Conservation (phyloP, 148 eudicot species). For the Spergularia bocconei region DNA sequence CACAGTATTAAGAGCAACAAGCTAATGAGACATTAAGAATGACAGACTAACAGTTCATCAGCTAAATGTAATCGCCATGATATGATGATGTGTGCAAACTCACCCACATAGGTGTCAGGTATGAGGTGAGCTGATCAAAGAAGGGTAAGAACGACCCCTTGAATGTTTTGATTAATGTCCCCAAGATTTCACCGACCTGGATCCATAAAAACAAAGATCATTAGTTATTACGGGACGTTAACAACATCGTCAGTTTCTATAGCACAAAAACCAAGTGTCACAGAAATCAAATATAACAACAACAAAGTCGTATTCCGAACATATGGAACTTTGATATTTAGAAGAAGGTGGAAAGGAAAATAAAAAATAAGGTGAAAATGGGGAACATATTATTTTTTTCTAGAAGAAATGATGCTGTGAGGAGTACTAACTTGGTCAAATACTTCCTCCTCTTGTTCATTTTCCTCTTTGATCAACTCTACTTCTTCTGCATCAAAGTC, state of each 20-base stretch:
- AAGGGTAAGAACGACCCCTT: constrained; percentile 89
- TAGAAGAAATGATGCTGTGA: neutral
- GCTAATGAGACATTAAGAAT: too few relatives aligned
- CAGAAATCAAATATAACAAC: neutral
- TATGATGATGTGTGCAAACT: constrained; percentile 22
- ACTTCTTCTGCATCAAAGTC: constrained; percentile 99
- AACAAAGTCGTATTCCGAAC: neutral
- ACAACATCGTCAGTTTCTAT: too few relatives aligned
- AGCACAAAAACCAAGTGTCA: neutral
- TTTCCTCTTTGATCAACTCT: constrained; percentile 81
- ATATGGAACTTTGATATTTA: neutral
- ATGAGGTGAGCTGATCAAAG: constrained; percentile 87
- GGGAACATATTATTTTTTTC: neutral
- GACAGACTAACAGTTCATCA: neutral
- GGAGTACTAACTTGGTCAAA: constrained; percentile 75
- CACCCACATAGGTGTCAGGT: constrained; percentile 96
- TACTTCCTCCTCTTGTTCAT: constrained; percentile 95
- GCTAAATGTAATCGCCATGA: neutral
- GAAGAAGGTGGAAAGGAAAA: neutral
- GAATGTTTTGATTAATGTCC: constrained; percentile 85
- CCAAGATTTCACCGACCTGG: constrained; percentile 89
- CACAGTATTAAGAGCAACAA: too few relatives aligned
- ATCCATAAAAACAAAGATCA: constrained; percentile 16
- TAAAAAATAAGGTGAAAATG: neutral
- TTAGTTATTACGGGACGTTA: neutral